phyloP scores from a whole-genome alignment of 768 basidiomycete genomes.

The Ramaria sp. region DNA sequence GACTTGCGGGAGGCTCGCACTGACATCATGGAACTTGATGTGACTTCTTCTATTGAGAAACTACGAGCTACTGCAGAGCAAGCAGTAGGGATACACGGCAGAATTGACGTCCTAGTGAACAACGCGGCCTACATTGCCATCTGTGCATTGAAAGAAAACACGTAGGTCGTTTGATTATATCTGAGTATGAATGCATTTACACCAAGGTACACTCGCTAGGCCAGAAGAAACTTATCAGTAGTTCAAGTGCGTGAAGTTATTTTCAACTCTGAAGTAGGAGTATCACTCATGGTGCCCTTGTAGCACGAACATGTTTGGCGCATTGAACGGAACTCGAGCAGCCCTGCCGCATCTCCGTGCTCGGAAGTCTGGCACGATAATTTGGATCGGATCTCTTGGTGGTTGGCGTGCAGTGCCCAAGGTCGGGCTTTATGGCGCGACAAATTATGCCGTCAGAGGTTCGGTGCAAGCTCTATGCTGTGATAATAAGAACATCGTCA shows the following conservation, averaged over 20 bases:
- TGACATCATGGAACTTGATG: conserved; percentile 26
- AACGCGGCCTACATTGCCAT: conserved; percentile 31
- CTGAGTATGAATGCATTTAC: no score
- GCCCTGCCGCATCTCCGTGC: conserved; percentile 39
- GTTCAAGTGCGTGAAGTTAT: conserved; percentile 17
- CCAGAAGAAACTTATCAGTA: conserved; percentile 18
- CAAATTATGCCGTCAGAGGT: no score
- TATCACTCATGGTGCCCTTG: neutral
- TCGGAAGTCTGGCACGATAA: conserved; percentile 29
- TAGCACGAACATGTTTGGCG: conserved; percentile 35
- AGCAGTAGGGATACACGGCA: conserved; percentile 20
- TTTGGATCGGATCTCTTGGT: conserved; percentile 31
- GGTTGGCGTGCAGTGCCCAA: conserved; percentile 14
- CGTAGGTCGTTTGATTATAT: no score
- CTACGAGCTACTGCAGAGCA: neutral
- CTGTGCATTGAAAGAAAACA: conserved; percentile 21
- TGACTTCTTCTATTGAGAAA: conserved; percentile 22
- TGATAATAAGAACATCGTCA: no score
- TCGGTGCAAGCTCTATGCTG: no score
- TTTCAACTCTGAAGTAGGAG: neutral
- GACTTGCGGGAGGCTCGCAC: conserved; percentile 29
- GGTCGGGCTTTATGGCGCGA: conserved; percentile 26
- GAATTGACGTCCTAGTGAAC: conserved; percentile 36
- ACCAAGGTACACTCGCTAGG: conserved; percentile 7
- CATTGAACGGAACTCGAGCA: conserved; percentile 28